phyloP scores from a whole-genome alignment of 1,139 yeast genomes.

The Wickerhamomyces sp. region DNA sequence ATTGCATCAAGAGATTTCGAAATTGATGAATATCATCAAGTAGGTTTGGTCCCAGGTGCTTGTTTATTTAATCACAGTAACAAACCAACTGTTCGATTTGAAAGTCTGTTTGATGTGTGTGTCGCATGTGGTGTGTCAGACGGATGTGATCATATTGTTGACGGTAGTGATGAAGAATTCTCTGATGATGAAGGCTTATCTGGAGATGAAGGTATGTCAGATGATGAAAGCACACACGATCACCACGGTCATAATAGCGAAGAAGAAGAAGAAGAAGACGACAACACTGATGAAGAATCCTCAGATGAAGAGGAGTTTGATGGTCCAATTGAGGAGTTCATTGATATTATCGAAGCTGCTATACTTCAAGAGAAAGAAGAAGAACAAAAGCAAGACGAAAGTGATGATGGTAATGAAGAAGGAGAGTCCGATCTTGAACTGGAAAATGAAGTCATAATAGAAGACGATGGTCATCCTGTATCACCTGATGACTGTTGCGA shows the following conservation, averaged over 20 bases:
- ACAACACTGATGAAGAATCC: conserved; percentile 17
- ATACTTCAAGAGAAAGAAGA: conserved; percentile 13
- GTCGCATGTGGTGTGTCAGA: conserved; percentile 61
- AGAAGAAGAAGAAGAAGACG: conserved; percentile 15
- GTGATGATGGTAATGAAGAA: conserved; percentile 15
- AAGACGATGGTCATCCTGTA: conserved; percentile 19
- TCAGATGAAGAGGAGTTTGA: conserved; percentile 25
- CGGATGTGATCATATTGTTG: conserved; percentile 37
- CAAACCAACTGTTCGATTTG: conserved; percentile 68
- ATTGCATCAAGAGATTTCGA: conserved; percentile 78
- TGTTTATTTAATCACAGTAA: conserved; percentile 77
- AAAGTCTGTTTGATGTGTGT: conserved; percentile 69
- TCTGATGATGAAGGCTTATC: conserved; percentile 13
- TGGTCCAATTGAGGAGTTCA: conserved; percentile 24
- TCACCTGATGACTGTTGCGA: conserved; percentile 51
- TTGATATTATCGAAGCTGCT: conserved; percentile 14
- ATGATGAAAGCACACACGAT: conserved; percentile 7
- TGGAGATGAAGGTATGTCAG: conserved; percentile 1
- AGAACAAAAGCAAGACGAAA: conserved; percentile 32
- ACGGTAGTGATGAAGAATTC: background rate
- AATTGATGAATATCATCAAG: conserved; percentile 68
- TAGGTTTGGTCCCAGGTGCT: conserved; percentile 85
- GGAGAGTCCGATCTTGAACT: conserved; percentile 22
- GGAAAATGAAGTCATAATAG: conserved; percentile 40
- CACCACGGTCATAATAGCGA: conserved; percentile 15